Percentiles rank a stretch among this genome's conserved stretches.
phyloP scores from a whole-genome alignment of 768 basidiomycete genomes.

The Floccularia luteovirens region DNA sequence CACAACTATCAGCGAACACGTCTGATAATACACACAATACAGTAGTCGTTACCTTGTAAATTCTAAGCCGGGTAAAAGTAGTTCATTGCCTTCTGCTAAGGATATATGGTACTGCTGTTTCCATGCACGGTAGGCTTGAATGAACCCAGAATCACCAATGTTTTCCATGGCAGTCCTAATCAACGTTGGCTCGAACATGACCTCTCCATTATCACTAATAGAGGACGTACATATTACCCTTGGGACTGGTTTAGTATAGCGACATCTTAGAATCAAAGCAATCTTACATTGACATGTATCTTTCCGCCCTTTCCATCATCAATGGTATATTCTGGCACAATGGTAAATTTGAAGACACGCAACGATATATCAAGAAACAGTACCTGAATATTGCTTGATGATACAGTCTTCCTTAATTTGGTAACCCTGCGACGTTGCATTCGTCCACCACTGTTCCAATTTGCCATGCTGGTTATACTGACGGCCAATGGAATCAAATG shows the following conservation, averaged over 20 bases:
- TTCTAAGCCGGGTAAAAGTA: conserved; percentile 73
- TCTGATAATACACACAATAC: too few relatives aligned
- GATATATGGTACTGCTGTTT: conserved; percentile 64
- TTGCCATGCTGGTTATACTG: conserved; percentile 89
- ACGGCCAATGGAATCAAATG: conserved; percentile 85
- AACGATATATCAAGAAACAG: conserved; percentile 7
- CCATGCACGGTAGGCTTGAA: conserved; percentile 92
- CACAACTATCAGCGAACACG: too few relatives aligned
- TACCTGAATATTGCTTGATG: conserved; percentile 85
- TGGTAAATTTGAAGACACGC: conserved; percentile 1
- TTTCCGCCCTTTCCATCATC: conserved; percentile 80
- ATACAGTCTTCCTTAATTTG: conserved; percentile 80
- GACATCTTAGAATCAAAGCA: not conserved
- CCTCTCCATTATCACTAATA: not conserved
- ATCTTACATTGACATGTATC: conserved; percentile 74
- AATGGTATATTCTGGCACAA: conserved; percentile 62
- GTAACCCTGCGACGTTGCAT: conserved; percentile 79
- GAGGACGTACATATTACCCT: conserved; percentile 67
- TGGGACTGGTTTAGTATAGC: conserved; percentile 1
- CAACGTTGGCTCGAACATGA: conserved; percentile 6
- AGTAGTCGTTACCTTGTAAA: conserved; percentile 69
- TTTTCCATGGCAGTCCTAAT: conserved; percentile 85
- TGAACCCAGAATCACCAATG: conserved; percentile 79
- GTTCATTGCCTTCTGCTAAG: conserved; percentile 51
- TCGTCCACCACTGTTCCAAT: conserved; percentile 90